Evolutionary conservation across 2,329 filamentous ascomycete species (phyloP).

Genomic region (Clarireedia hainanense): DNA sequence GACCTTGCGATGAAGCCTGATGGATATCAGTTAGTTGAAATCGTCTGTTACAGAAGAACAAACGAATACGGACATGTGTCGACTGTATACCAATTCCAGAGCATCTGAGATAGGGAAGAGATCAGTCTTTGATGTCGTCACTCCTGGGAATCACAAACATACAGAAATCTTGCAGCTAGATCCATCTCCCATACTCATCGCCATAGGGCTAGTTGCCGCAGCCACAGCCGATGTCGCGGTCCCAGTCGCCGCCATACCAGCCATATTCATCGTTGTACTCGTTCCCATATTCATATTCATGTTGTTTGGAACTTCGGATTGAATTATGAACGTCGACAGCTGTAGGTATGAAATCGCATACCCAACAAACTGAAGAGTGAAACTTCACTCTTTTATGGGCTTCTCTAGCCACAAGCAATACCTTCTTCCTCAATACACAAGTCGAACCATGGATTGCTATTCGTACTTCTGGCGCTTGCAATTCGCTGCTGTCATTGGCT

Average conservation of each 20-base stretch:
- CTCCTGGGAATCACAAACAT: slow-evolving; percentile 15
- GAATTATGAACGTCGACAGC: too few species aligned
- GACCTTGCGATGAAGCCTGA: slow-evolving; percentile 53
- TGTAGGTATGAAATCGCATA: too few species aligned
- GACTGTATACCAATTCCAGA: slow-evolving; percentile 72
- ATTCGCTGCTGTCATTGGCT: too few species aligned
- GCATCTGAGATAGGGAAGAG: slow-evolving; percentile 47
- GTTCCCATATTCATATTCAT: slow-evolving; percentile 20
- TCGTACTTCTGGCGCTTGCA: too few species aligned
- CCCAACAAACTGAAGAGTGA: too few species aligned
- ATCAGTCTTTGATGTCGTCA: not conserved
- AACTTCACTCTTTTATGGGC: too few species aligned
- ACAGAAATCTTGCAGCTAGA: not conserved
- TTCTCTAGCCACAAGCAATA: too few species aligned
- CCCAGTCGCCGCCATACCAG: slow-evolving; percentile 7
- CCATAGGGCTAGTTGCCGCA: slow-evolving; percentile 8
- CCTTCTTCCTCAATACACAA: too few species aligned
- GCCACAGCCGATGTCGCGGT: not conserved
- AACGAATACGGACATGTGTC: slow-evolving; percentile 44
- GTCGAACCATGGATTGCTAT: too few species aligned
- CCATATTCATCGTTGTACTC: slow-evolving; percentile 11
- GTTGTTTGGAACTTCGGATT: too few species aligned
- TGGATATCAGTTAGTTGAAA: not conserved
- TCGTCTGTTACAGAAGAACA: not conserved
- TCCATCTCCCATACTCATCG: slow-evolving; percentile 13